These are phyloP conservation scores for Aspergillus sp. DNA, from an alignment of 2,329 filamentous ascomycete species.

Conservation along the genomic window DNA sequence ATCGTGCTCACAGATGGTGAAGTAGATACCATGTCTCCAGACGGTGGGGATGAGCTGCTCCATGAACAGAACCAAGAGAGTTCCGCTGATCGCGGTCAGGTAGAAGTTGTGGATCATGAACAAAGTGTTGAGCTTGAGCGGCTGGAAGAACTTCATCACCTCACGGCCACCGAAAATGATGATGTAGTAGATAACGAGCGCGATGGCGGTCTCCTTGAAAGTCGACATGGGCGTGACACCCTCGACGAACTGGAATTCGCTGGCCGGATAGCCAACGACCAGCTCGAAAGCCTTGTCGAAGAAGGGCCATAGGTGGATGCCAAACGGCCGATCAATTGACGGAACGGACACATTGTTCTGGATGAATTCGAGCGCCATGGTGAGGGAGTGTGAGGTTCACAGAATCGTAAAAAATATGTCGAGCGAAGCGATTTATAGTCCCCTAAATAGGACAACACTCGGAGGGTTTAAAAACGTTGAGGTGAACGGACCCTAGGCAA, in stretches of 20 bases:
- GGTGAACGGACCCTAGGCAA: not conserved
- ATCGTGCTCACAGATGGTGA: conserved; percentile 68
- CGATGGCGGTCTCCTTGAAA: conserved; percentile 72
- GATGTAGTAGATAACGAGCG: conserved; percentile 84
- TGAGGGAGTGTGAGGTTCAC: conserved; percentile 9
- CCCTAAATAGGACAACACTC: too few relatives aligned
- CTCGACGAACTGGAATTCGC: conserved; percentile 78
- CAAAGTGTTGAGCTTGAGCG: conserved; percentile 79
- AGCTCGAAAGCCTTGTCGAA: conserved; percentile 82
- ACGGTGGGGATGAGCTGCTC: conserved; percentile 88
- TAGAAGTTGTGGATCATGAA: conserved; percentile 98
- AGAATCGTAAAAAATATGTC: not conserved
- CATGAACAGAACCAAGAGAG: conserved; percentile 76
- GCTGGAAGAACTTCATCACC: conserved; percentile 79
- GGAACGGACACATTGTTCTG: conserved; percentile 56
- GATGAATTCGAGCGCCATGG: conserved; percentile 47
- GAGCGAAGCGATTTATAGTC: too few relatives aligned
- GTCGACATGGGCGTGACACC: conserved; percentile 88
- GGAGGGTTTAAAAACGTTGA: too few relatives aligned
- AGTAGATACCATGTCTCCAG: conserved; percentile 76
- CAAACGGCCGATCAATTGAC: conserved; percentile 87
- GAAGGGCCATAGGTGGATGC: conserved; percentile 85
- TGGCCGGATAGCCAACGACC: conserved; percentile 73
- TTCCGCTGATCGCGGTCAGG: conserved; percentile 77
- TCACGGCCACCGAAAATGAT: conserved; percentile 91